A percentile compares a stretch with the other conserved stretches of the same genome.
phyloP scores from a whole-genome alignment of 495 filamentous ascomycete genomes.

The Hypomontagnella submonticulosa region DNA sequence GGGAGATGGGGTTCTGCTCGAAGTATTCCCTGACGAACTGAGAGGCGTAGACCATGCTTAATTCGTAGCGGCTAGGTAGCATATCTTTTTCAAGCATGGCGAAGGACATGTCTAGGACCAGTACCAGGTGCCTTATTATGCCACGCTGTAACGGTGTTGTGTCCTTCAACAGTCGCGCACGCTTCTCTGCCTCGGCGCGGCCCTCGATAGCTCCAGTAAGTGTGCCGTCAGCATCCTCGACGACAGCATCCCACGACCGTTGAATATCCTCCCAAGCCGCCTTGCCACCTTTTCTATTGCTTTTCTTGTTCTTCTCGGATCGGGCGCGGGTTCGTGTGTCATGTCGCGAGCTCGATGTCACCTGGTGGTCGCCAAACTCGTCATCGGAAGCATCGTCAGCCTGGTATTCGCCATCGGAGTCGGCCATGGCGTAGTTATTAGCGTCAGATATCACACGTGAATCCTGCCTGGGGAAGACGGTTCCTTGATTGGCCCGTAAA shows the following conservation, averaged over 20 bases:
- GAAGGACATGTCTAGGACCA: constrained; percentile 91
- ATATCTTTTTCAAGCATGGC: constrained; percentile 97
- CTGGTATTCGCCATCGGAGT: constrained; percentile 87
- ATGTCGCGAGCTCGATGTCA: constrained; percentile 48
- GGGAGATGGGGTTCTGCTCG: constrained; percentile 98
- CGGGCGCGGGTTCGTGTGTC: constrained; percentile 35
- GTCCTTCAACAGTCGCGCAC: constrained; percentile 75
- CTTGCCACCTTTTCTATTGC: constrained; percentile 43
- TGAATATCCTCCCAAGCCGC: constrained; percentile 62
- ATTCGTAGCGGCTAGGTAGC: constrained; percentile 83
- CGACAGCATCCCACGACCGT: constrained; percentile 59
- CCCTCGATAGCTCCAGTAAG: constrained; percentile 50
- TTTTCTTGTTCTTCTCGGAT: constrained; percentile 47
- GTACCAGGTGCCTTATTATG: constrained; percentile 92
- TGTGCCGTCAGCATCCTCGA: constrained; percentile 57
- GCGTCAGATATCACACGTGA: not conserved
- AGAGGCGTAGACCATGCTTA: constrained; percentile 83
- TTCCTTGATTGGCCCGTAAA: not conserved
- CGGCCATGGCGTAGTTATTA: constrained; percentile 64
- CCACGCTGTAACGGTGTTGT: constrained; percentile 95
- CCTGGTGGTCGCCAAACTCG: constrained; percentile 68
- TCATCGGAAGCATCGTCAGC: constrained; percentile 78
- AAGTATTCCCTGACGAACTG: constrained; percentile 95
- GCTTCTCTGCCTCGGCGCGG: constrained; percentile 59
- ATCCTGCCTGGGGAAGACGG: not conserved